Conservation (phyloP, 805 yeast species). For the Metschnikowia peoriensis region DNA sequence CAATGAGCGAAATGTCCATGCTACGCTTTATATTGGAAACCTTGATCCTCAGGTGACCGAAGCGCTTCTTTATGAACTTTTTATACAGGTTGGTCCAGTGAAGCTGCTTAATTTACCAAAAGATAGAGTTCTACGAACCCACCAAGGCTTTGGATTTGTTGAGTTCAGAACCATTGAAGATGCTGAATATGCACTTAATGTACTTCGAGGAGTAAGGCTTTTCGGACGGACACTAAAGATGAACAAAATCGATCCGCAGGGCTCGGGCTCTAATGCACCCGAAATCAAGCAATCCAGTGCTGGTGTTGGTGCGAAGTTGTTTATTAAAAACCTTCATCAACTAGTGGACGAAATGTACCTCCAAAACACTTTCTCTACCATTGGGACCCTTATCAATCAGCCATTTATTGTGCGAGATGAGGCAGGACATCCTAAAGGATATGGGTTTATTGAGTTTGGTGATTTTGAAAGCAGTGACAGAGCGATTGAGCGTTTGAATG, state of each 20-base stretch:
- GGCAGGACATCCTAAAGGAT: conserved; percentile 53
- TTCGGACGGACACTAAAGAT: conserved; percentile 62
- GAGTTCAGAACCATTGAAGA: conserved; percentile 62
- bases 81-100: conserved; percentile 83
- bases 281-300: conserved; percentile 2
- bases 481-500: conserved; percentile 69
- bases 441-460: conserved; percentile 64
- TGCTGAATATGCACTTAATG: conserved; percentile 63
- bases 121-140: conserved; percentile 65
- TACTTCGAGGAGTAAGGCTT: conserved; percentile 59
- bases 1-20: conserved; percentile 54
- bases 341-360: conserved; percentile 61
- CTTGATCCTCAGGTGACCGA: conserved; percentile 76
- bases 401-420: conserved; percentile 54
- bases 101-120: conserved; percentile 69
- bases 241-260: conserved; percentile 42
- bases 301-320: conserved; percentile 50
- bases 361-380: conserved; percentile 56
- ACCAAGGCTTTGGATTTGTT: conserved; percentile 88
- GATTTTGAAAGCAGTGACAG: conserved; percentile 66
- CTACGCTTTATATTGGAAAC: conserved; percentile 78
- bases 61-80: conserved; percentile 70
- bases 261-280: conserved; percentile 13
- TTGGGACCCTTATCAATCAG: conserved; percentile 58
- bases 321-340: conserved; percentile 61